Evolutionary conservation across 1,139 yeast species (phyloP).

Genomic region (Chernovozyma aurita): DNA sequence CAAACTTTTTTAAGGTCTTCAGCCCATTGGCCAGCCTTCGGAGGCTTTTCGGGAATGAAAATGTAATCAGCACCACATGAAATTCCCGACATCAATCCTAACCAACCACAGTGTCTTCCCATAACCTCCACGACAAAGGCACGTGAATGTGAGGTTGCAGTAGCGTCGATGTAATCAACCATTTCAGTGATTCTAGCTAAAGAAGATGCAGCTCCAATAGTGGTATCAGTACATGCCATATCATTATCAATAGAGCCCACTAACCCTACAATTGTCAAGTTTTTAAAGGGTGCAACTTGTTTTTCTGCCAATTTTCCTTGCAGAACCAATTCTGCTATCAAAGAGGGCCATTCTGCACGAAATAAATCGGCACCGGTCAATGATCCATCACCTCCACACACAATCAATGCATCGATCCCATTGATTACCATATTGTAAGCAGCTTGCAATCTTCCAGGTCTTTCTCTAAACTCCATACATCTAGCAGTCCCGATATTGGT

Average conservation of each 20-base stretch:
- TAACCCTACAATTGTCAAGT: conserved; percentile 86
- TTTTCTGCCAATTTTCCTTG: conserved; percentile 51
- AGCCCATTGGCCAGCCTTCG: conserved; percentile 64
- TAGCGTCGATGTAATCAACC: conserved; percentile 93
- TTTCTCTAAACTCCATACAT: conserved; percentile 77
- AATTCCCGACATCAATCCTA: conserved; percentile 93
- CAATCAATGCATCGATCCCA: conserved; percentile 92
- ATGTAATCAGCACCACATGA: conserved; percentile 94
- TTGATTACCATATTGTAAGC: conserved; percentile 80
- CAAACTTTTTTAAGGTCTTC: conserved; percentile 70
- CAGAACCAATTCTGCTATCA: conserved; percentile 63
- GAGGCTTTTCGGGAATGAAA: conserved; percentile 89
- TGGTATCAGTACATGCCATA: conserved; percentile 94
- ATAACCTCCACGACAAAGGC: conserved; percentile 97
- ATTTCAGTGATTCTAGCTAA: conserved; percentile 90
- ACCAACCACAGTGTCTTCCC: conserved; percentile 99
- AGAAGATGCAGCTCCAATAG: conserved; percentile 94
- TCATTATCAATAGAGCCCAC: conserved; percentile 98
- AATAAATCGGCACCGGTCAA: conserved; percentile 95
- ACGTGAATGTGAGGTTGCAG: conserved; percentile 94
- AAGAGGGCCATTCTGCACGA: conserved; percentile 90
- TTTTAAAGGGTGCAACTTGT: conserved; percentile 56
- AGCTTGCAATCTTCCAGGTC: conserved; percentile 76
- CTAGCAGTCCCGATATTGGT: conserved; percentile 96
- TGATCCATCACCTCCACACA: conserved; percentile 99